A percentile compares a stretch with the other conserved stretches of the same genome.
phyloP scores from a whole-genome alignment of 1,284 basidiomycete species.

The Singerocomus inundabilis region DNA sequence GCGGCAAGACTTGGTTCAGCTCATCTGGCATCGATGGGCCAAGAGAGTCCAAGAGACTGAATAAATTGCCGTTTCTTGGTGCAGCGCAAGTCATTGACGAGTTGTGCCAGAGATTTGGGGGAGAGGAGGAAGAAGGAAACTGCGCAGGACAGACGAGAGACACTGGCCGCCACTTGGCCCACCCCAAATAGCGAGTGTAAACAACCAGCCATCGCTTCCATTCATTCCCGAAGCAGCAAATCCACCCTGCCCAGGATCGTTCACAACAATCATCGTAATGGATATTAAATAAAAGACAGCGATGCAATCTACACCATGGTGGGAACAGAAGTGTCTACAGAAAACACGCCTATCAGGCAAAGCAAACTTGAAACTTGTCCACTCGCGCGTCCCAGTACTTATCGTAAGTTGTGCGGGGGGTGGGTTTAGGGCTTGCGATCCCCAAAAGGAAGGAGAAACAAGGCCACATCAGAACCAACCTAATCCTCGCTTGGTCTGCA shows the following conservation, averaged over 20 bases:
- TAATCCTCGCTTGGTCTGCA: slow-evolving; percentile 22
- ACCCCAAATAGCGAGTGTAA: slow-evolving; percentile 11
- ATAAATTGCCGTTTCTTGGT: slow-evolving; percentile 4
- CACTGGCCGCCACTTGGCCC: background rate
- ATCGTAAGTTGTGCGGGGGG: no score
- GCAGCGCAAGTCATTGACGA: slow-evolving; percentile 7
- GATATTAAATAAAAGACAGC: background rate
- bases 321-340: background rate
- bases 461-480: slow-evolving; percentile 14
- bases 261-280: background rate
- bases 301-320: background rate
- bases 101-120: background rate
- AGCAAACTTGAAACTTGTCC: background rate
- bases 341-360: background rate
- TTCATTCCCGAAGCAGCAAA: background rate
- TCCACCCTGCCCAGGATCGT: background rate
- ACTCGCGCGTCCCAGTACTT: background rate
- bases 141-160: no score
- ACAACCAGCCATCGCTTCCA: slow-evolving; percentile 18
- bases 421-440: slow-evolving; percentile 12
- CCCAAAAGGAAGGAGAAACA: background rate
- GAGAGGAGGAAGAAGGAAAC: background rate
- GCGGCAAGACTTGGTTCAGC: background rate
- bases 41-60: background rate
- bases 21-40: background rate